Conservation (phyloP, 305 asterid species). For the Fraxinus floribunda region DNA sequence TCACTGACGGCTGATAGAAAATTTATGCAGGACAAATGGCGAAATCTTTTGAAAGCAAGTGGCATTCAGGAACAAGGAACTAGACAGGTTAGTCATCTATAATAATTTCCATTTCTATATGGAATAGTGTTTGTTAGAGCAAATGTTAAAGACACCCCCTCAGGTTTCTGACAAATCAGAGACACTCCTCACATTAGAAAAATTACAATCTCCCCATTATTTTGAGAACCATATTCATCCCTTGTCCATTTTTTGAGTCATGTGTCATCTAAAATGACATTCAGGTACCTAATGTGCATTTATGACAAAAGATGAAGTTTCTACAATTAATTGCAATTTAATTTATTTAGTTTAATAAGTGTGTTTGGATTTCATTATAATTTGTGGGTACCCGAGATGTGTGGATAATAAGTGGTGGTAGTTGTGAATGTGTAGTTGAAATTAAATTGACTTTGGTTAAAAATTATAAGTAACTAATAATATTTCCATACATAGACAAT, state of each 20-base stretch:
- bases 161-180: not conserved
- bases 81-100: conserved; percentile 47
- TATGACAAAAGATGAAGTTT: not conserved
- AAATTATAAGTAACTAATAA: not conserved
- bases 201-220: not conserved
- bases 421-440: not conserved
- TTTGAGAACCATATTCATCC: not conserved
- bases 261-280: not conserved
- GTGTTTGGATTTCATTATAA: not conserved
- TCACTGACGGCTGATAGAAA: conserved; percentile 17
- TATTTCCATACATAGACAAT: not conserved
- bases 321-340: not conserved
- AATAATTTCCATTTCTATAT: not conserved
- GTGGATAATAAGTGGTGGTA: not conserved
- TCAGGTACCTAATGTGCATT: not conserved
- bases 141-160: not conserved
- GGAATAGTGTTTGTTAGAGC: not conserved
- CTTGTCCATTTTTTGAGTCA: not conserved
- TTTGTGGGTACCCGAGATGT: not conserved
- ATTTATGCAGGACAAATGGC: conserved; percentile 77
- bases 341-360: not conserved
- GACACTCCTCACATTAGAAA: not conserved
- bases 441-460: not conserved
- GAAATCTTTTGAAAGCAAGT: conserved; percentile 85
- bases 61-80: conserved; percentile 53